Percentiles rank a stretch among this genome's conserved stretches.
Evolutionary conservation across 2,329 filamentous ascomycete genomes (phyloP).

Genomic region (Chrysoporthe cubensis): DNA sequence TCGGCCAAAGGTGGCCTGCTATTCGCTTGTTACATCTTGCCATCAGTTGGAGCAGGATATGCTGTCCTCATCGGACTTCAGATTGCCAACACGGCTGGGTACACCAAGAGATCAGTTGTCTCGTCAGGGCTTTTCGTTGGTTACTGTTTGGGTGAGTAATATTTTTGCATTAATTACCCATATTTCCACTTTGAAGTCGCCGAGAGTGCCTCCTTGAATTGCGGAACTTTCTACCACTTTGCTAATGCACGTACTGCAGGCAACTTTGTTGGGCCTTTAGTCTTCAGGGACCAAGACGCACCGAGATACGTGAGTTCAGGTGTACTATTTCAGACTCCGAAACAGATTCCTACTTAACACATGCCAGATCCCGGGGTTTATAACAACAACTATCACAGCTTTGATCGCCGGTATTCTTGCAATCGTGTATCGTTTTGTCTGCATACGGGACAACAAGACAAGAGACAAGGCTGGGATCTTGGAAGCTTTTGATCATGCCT

Average conservation of each 20-base stretch:
- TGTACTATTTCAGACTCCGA: background rate
- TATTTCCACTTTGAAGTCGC: too few species aligned
- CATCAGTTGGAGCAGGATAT: constrained; percentile 49
- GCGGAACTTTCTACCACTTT: background rate
- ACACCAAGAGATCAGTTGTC: constrained; percentile 53
- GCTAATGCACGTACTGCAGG: constrained; percentile 27
- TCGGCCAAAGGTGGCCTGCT: constrained; percentile 47
- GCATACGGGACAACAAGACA: constrained; percentile 11
- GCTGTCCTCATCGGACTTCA: constrained; percentile 54
- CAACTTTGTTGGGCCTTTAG: constrained; percentile 50
- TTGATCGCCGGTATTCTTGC: constrained; percentile 40
- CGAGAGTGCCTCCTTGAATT: too few species aligned
- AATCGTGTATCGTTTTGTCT: constrained; percentile 46
- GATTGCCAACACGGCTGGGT: constrained; percentile 55
- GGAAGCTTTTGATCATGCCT: constrained; percentile 20
- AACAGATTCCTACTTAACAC: background rate
- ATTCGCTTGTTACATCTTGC: constrained; percentile 54
- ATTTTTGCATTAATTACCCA: too few species aligned
- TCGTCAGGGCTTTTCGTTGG: constrained; percentile 55
- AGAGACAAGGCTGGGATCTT: constrained; percentile 9
- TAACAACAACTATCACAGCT: constrained; percentile 42
- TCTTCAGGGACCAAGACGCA: constrained; percentile 45
- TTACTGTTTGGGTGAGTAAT: constrained; percentile 49
- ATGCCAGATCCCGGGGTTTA: constrained; percentile 39
- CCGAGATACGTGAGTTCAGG: constrained; percentile 38